phyloP scores from a whole-genome alignment of 2,329 filamentous ascomycete genomes.

The Blastomyces gilchristii region DNA sequence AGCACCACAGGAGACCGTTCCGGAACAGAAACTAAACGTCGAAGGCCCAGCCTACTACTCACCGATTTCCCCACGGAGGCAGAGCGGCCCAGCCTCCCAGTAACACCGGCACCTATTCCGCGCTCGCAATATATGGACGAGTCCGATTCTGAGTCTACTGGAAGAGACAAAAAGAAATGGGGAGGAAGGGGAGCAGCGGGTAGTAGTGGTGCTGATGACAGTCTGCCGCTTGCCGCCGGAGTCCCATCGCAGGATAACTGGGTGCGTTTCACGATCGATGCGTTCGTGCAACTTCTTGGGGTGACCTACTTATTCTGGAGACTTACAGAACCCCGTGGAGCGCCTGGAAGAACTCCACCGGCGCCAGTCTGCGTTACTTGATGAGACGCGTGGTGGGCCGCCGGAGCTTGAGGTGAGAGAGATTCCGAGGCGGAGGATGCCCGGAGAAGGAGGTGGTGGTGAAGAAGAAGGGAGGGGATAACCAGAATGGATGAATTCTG shows the following conservation, averaged over 20 bases:
- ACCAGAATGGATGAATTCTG: not conserved
- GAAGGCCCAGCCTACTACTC: conserved; percentile 53
- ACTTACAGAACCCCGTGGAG: conserved; percentile 55
- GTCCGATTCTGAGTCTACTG: not conserved
- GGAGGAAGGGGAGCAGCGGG: conserved; percentile 27
- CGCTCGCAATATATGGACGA: conserved; percentile 45
- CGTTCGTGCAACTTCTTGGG: conserved; percentile 35
- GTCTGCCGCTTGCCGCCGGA: conserved; percentile 65
- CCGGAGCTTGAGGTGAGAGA: conserved; percentile 3
- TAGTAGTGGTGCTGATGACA: conserved; percentile 29
- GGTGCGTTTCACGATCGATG: conserved; percentile 61
- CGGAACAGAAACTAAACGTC: conserved; percentile 19
- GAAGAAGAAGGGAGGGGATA: not conserved
- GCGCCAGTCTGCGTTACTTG: conserved; percentile 54
- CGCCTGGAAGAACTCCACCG: conserved; percentile 61
- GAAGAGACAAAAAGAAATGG: conserved; percentile 36
- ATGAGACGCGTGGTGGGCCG: conserved; percentile 18
- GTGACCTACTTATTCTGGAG: conserved; percentile 38
- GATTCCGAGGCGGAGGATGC: conserved; percentile 4
- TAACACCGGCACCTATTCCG: conserved; percentile 72
- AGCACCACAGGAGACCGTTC: conserved; percentile 19
- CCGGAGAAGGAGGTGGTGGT: not conserved
- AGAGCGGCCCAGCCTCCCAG: conserved; percentile 78
- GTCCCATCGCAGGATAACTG: conserved; percentile 83
- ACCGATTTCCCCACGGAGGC: conserved; percentile 78